A percentile compares a stretch with the other conserved stretches of the same genome.
phyloP scores from a whole-genome alignment of 805 yeast species.

The Wickerhamiella azymoides region DNA sequence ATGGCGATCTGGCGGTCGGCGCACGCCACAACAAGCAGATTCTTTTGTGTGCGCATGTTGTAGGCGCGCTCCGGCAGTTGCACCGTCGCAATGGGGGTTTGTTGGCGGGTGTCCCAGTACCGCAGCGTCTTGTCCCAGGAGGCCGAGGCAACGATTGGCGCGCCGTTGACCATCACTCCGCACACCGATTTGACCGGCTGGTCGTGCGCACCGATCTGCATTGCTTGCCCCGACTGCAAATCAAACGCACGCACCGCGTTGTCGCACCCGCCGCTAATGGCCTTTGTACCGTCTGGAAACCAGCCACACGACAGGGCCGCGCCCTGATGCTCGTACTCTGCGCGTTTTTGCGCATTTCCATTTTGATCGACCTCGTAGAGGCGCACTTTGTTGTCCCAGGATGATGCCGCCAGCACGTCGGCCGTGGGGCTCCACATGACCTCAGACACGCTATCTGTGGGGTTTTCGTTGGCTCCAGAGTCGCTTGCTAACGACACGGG shows the following conservation, averaged over 20 bases:
- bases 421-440: constrained; percentile 76
- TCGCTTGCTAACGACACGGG: background rate
- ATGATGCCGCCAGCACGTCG: constrained; percentile 64
- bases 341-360: constrained; percentile 78
- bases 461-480: constrained; percentile 14
- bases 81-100: constrained; percentile 63
- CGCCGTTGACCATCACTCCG: constrained; percentile 61
- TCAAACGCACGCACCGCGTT: constrained; percentile 77
- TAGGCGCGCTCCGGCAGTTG: constrained; percentile 83
- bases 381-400: constrained; percentile 93
- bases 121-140: constrained; percentile 93
- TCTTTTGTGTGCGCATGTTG: constrained; percentile 71
- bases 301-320: constrained; percentile 77
- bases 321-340: constrained; percentile 76
- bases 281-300: constrained; percentile 76
- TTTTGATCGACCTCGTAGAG: constrained; percentile 66
- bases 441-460: constrained; percentile 65
- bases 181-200: constrained; percentile 64
- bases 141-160: constrained; percentile 71
- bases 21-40: constrained; percentile 80
- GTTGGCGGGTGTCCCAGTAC: constrained; percentile 87
- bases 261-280: constrained; percentile 82
- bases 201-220: constrained; percentile 76
- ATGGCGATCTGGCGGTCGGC: constrained; percentile 76
- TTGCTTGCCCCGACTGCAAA: constrained; percentile 63